Evolutionary conservation across 208 protist genomes (phyloP), one percentile per base, ranked within the genome.

Genomic region (Trypanosomatidae sp.): DNA sequence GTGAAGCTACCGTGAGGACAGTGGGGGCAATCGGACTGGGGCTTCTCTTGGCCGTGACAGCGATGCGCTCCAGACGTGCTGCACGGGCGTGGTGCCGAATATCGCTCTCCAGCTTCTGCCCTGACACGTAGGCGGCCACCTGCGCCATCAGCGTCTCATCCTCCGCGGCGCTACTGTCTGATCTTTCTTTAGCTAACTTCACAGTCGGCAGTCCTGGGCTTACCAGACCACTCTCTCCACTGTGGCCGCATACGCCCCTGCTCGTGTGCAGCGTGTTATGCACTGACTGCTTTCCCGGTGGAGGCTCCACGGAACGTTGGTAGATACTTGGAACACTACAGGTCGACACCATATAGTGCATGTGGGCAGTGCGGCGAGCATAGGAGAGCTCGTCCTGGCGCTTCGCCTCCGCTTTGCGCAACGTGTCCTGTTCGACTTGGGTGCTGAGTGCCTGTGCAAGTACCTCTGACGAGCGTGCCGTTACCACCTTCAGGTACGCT

Each of bases 301-400:
- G 58, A 7, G 70, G 28, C 47, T 65, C 60, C 30, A 52, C 58
- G 5, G 71, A 75, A 0, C 64, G 74, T 12, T 78, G 64, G 67
- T 90, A 93, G 25, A 91, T 77, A 33, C 89, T 83, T 44, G 80
- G 79, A 9, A 84, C 68, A 65, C 62, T 74, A n/a, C 62, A 71
- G 8, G 89, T 94, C 52, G 85, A 91, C 19, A 91, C 58, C 60
- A 86, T 75, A 53, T 89, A 73, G 73, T 89, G 84, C 62, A 90
- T 71, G 59, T 66, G 82, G 8, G 78, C 79, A 12, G 85, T 87
- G 25, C 83, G 82, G 22, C 71, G 44, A 39, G 62, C 77, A 75
- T 89, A 91, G 22, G 36, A 50, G 2, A 59, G n/a, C 12, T 74
- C 69, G 39, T 60, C 68, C 58, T 46, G 49, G 13, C 53, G 52